These are phyloP conservation scores for Omphalotus olearius DNA, from an alignment of 1,284 basidiomycete genomes.

Conservation along the genomic window DNA sequence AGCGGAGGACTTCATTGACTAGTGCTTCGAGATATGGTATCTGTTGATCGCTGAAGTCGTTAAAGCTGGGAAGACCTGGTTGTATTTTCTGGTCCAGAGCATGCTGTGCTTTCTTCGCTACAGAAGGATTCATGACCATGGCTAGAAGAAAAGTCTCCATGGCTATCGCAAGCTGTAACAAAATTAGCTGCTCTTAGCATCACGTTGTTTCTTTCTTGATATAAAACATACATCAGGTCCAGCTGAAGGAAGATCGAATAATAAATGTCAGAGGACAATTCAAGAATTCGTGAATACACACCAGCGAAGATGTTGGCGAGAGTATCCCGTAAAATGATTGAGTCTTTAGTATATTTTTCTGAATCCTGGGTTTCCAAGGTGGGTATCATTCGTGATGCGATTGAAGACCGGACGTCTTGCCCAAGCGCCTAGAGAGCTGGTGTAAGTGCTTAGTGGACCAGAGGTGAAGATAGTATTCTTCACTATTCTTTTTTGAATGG, in stretches of 20 bases:
- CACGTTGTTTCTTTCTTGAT: background rate
- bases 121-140: slow-evolving; percentile 2
- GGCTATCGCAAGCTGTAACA: background rate
- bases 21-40: slow-evolving; percentile 7
- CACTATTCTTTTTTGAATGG: slow-evolving; percentile 21
- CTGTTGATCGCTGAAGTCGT: background rate
- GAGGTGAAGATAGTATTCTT: slow-evolving; percentile 5
- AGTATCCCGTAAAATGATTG: background rate
- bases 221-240: background rate
- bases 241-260: background rate
- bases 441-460: background rate
- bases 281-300: background rate
- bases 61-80: background rate
- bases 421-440: background rate
- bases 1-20: slow-evolving; percentile 4
- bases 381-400: slow-evolving; percentile 6
- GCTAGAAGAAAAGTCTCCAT: slow-evolving; percentile 3
- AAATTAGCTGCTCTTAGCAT: no score
- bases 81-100: background rate
- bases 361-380: background rate
- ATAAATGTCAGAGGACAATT: background rate
- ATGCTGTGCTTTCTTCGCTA: slow-evolving; percentile 1
- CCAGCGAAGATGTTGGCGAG: background rate
- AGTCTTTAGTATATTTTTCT: background rate
- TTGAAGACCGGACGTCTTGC: slow-evolving; percentile 18